Evolutionary conservation across 2,329 filamentous ascomycete genomes (phyloP).

Genomic region (Paracamarosporium sp.): DNA sequence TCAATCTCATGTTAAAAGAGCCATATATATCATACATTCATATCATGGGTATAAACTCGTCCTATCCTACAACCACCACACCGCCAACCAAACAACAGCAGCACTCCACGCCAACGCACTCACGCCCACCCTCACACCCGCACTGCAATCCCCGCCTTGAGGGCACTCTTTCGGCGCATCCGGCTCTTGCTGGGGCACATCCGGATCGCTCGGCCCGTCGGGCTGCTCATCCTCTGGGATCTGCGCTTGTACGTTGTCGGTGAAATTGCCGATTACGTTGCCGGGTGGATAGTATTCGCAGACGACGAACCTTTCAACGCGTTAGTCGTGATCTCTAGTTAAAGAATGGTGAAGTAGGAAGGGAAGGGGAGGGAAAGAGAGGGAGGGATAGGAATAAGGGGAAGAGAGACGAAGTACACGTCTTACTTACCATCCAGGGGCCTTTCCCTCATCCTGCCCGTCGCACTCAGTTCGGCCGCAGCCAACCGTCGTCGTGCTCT

Average conservation of each 20-base stretch:
- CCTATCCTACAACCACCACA: background rate
- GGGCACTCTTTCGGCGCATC: conserved; percentile 12
- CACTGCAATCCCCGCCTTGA: conserved; percentile 12
- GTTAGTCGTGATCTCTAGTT: background rate
- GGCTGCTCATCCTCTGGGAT: conserved; percentile 12
- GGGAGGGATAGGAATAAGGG: too few relatives aligned
- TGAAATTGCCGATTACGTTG: conserved; percentile 44
- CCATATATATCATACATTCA: background rate
- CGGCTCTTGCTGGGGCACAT: conserved; percentile 7
- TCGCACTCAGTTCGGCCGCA: conserved; percentile 30
- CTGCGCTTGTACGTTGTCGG: conserved; percentile 36
- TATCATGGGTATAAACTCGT: background rate
- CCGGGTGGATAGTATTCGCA: conserved; percentile 50
- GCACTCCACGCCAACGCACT: background rate
- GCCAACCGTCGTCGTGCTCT: conserved; percentile 23
- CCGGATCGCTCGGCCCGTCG: conserved; percentile 14
- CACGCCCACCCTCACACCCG: background rate
- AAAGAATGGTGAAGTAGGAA: background rate
- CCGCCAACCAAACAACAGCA: conserved; percentile 1
- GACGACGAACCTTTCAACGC: conserved; percentile 24
- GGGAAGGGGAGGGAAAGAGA: background rate
- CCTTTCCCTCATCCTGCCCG: conserved; percentile 18
- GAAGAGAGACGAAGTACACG: too few relatives aligned
- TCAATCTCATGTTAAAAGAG: too few relatives aligned
- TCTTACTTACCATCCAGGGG: conserved; percentile 27